Evolutionary conservation across 1,284 basidiomycete genomes (phyloP), one percentile per base, ranked within the genome.

Genomic region (Marasmius oreades): DNA sequence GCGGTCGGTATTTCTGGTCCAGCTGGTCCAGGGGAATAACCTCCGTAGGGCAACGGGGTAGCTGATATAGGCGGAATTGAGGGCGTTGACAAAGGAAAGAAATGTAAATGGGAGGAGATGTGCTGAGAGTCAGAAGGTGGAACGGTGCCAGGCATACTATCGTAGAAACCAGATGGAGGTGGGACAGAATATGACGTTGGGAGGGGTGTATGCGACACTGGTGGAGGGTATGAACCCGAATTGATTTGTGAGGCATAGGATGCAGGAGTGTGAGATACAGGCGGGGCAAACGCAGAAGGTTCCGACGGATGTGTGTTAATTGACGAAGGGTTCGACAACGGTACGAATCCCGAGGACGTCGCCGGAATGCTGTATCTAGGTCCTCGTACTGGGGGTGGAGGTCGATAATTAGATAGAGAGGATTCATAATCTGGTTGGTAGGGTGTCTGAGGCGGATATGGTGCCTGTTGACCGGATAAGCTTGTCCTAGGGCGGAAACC

Each of bases 311-410:
- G 76, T 20, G 72, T 26, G 43, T 26, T 44, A 31, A 51, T 68
- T 36, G 73, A 68, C 62, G 45, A 63, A 37, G 69, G 34, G 59
- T 67, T 69, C 55, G 72, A 60, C 59, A 77, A 47, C 50, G 82
- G 79, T 58, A 81, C 70, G 63, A 89, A 90, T n/a, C 88, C 88
- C 16, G 88, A 87, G 0, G 86, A 82, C 16, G 82, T 72, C 0
- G 80, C 66, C 18, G 88, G 85, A 58, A 89, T 70, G 62, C 84
- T 89, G 61, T 85, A 82, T 54, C 88, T 75, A n/a, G 84, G 80
- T 42, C 79, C 80, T 55, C 78, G 77, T 52, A 64, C 68, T 55
- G 73, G 67, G 18, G 71, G 64, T 16, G 67, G 76, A 64, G 62
- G 70, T 55, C 67, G 75, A 61, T 71, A 61, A 20, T 69, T 59